phyloP scores from a whole-genome alignment of 2,329 filamentous ascomycete species.

The Penicillium sp. region DNA sequence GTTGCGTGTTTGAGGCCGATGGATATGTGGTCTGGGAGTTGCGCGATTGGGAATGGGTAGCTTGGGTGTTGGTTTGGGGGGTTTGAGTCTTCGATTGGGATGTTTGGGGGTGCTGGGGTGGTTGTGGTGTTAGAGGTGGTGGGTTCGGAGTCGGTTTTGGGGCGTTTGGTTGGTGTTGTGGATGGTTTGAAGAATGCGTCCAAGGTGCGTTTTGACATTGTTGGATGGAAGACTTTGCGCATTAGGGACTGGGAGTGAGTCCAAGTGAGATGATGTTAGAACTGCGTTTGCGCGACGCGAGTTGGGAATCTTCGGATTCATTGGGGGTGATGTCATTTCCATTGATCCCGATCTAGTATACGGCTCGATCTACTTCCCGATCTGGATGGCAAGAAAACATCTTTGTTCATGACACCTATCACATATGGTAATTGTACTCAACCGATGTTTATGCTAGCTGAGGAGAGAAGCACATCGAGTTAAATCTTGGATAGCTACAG shows the following conservation, averaged over 20 bases:
- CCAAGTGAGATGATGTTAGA: no score
- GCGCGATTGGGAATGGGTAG: conserved; percentile 53
- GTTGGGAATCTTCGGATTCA: background rate
- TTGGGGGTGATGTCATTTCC: conserved; percentile 14
- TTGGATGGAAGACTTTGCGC: background rate
- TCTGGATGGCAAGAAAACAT: background rate
- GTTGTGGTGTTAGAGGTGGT: background rate
- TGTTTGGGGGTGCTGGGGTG: background rate
- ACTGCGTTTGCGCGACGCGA: background rate
- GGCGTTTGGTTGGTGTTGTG: conserved; percentile 41
- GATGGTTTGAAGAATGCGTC: conserved; percentile 64
- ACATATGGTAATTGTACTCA: background rate
- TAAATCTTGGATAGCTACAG: conserved; percentile 7
- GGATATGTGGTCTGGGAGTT: conserved; percentile 45
- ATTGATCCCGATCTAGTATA: no score
- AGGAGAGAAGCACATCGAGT: background rate
- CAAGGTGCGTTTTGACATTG: conserved; percentile 58
- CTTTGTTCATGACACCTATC: background rate
- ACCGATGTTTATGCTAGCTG: no score
- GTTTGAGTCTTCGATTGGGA: background rate
- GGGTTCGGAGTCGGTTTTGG: conserved; percentile 29
- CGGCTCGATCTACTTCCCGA: no score
- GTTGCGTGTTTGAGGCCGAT: conserved; percentile 25
- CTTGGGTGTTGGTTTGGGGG: conserved; percentile 44
- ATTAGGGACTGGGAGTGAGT: background rate